These are phyloP conservation scores for Halophytophthora batemanensis DNA, from an alignment of 352 stramenopile genomes.

Conservation along the genomic window DNA sequence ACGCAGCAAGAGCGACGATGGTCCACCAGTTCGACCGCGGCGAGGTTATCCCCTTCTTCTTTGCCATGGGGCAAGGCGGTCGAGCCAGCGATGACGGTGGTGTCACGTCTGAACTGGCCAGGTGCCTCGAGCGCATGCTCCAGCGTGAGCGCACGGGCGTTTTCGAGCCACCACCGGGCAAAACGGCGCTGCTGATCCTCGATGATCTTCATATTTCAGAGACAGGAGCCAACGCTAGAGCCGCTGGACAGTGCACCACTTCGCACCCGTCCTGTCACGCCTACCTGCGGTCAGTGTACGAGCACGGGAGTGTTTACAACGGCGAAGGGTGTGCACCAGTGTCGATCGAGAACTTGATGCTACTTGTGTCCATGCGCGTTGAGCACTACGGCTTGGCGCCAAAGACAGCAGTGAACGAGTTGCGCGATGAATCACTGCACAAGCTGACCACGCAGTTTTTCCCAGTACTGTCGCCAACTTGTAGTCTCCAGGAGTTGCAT, in stretches of 20 bases:
- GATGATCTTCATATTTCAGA: slow-evolving; percentile 51
- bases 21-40: slow-evolving; percentile 32
- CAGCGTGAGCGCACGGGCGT: slow-evolving; percentile 47
- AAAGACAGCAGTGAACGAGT: not conserved
- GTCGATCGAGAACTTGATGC: slow-evolving; percentile 32
- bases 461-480: slow-evolving; percentile 24
- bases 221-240: not conserved
- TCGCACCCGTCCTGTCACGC: slow-evolving; percentile 19
- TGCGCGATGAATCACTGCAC: slow-evolving; percentile 7
- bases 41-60: slow-evolving; percentile 47
- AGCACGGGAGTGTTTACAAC: slow-evolving; percentile 26
- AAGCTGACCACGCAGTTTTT: slow-evolving; percentile 32
- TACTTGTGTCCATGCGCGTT: slow-evolving; percentile 27
- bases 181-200: slow-evolving; percentile 46
- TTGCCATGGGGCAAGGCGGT: slow-evolving; percentile 30
- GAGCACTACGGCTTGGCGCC: not conserved
- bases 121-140: slow-evolving; percentile 50
- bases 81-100: slow-evolving; percentile 8
- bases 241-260: not conserved
- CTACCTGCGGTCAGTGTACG: slow-evolving; percentile 33
- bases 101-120: slow-evolving; percentile 20
- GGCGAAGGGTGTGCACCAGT: slow-evolving; percentile 14
- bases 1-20: slow-evolving; percentile 4
- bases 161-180: slow-evolving; percentile 52
- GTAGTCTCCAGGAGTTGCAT: slow-evolving; percentile 25